Evolutionary conservation across 2,329 filamentous ascomycete genomes (phyloP), one percentile per base, ranked within the genome.

Genomic region (Leptographium wingfieldii): DNA sequence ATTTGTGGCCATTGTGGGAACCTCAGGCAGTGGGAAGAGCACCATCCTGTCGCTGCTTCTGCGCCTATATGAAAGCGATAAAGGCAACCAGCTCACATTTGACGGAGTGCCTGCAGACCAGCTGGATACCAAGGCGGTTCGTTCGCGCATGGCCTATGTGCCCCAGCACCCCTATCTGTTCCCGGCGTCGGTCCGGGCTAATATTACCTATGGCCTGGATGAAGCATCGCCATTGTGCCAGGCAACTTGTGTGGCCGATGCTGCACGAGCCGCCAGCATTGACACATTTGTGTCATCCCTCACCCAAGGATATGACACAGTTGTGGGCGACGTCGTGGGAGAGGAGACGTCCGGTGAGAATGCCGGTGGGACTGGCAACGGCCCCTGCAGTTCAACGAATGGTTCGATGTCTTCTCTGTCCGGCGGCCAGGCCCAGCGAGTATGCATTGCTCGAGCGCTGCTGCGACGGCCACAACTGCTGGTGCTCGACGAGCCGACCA

Each of bases 21-120:
- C 81, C 0, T 96, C 91, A 0, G 92, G 94, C 0, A 89, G 87
- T n/a, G 92, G 94, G 1, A 97, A 99, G 73, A 92, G 87, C 16
- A 96, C 92, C 0, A 78, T 96, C 43, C 80, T 87, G 0, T 82
- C 87, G 0, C 74, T 97, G 0, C 76, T 97, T 0, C 73, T 95
- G 4, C 83, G 86, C 1, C 76, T 96, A 0, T 90, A 94, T 65
- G 65, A 71, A 2, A 59, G 58, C 53, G 59, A 61, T 10, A 25
- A 56, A 12, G 25, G 12, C 35, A 14, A 5, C 46, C 71, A 79
- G 0, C 71, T 90, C 2, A 81, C 77, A 1, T 84, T 90, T 65
- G 80, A 77, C 1, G 79, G 77, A 0, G 69, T 79, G 2, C 76
- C 87, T 3, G 79, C 86, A 52, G 69, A 74, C 3, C 70, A 76